phyloP scores from a whole-genome alignment of 164 flowering plant genomes.

The Berberis vulgaris region DNA sequence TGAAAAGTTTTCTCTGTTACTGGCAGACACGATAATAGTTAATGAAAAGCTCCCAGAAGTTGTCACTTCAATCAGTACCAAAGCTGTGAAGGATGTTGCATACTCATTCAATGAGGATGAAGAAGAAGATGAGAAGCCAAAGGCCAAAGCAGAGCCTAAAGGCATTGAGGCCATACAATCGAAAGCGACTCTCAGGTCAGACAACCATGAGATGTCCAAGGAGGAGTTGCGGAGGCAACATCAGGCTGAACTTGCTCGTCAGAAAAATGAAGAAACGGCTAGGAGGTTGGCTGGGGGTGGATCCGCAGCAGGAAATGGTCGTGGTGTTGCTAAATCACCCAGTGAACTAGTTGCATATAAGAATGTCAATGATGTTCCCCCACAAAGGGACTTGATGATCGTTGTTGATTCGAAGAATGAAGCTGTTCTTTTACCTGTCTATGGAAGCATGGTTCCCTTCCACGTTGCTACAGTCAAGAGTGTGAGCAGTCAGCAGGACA shows the following conservation, averaged over 20 bases:
- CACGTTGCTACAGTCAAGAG: slow-evolving; percentile 65
- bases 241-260: slow-evolving; percentile 79
- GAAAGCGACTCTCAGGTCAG: too few species aligned
- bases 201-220: too few species aligned
- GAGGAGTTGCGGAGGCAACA: slow-evolving; percentile 69
- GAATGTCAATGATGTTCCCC: slow-evolving; percentile 54
- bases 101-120: slow-evolving; percentile 28
- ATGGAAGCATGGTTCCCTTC: slow-evolving; percentile 80
- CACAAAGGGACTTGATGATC: slow-evolving; percentile 56
- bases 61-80: too few species aligned
- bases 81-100: too few species aligned
- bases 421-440: slow-evolving; percentile 61
- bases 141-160: too few species aligned
- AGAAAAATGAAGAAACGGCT: slow-evolving; percentile 84
- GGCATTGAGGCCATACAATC: too few species aligned
- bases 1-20: too few species aligned
- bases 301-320: slow-evolving; percentile 5
- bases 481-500: slow-evolving; percentile 68
- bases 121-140: slow-evolving; percentile 44
- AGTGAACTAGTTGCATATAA: slow-evolving; percentile 60
- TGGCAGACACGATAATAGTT: too few species aligned
- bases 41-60: too few species aligned
- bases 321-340: slow-evolving; percentile 15
- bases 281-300: slow-evolving; percentile 67
- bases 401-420: slow-evolving; percentile 79